Conservation (phyloP, 441 rosid genomes). For the Capsella rubella region DNA sequence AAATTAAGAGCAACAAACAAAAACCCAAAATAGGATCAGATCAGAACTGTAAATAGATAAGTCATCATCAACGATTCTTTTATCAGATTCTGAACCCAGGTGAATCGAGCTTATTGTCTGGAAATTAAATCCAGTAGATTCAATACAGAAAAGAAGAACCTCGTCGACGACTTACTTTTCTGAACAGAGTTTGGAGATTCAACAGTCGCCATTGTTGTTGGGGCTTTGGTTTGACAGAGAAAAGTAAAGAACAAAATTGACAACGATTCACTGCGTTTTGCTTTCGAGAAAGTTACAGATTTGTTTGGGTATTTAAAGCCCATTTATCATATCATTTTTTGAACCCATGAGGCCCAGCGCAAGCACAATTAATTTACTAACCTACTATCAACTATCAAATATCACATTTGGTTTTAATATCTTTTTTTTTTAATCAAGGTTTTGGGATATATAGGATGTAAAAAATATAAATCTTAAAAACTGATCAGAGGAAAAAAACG, state of each 20-base stretch:
- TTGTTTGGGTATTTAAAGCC: slow-evolving; percentile 11
- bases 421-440: too few relatives aligned
- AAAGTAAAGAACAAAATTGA: not conserved
- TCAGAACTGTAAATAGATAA: not conserved
- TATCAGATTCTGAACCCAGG: not conserved
- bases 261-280: not conserved
- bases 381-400: too few relatives aligned
- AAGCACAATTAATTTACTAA: too few relatives aligned
- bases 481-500: too few relatives aligned
- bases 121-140: not conserved
- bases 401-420: too few relatives aligned
- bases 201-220: slow-evolving; percentile 43
- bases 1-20: not conserved
- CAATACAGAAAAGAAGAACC: not conserved
- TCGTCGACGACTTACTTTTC: slow-evolving; percentile 27
- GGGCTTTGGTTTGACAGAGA: slow-evolving; percentile 12
- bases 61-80: not conserved
- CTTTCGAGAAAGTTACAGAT: not conserved
- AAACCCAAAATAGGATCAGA: slow-evolving; percentile 28
- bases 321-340: not conserved
- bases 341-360: too few relatives aligned
- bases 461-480: too few relatives aligned
- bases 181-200: slow-evolving; percentile 37
- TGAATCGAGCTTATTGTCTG: not conserved
- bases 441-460: too few relatives aligned